Evolutionary conservation across 495 filamentous ascomycete genomes (phyloP).

Genomic region (Aspergillus conjunctus): DNA sequence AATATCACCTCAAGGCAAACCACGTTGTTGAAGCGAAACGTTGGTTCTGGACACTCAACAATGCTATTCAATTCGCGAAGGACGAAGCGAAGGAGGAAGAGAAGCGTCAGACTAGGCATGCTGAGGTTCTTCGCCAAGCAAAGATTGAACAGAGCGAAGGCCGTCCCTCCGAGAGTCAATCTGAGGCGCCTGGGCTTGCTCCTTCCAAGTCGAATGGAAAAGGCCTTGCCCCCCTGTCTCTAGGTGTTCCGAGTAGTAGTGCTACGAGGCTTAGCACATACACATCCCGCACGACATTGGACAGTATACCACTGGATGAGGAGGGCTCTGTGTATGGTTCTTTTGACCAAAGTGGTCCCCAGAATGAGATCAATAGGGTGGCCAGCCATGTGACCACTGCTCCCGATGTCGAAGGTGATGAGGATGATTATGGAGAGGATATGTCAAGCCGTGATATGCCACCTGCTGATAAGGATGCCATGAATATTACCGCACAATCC

Average conservation of each 20-base stretch:
- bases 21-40: conserved; percentile 66
- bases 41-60: conserved; percentile 97
- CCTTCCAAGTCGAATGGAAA: conserved; percentile 42
- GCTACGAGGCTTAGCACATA: conserved; percentile 45
- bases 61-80: conserved; percentile 97
- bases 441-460: conserved; percentile 76
- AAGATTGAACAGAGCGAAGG: conserved; percentile 62
- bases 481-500: conserved; percentile 94
- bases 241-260: conserved; percentile 38
- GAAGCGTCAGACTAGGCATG: conserved; percentile 67
- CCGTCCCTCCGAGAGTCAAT: conserved; percentile 32
- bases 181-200: conserved; percentile 31
- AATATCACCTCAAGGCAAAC: conserved; percentile 95
- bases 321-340: conserved; percentile 58
- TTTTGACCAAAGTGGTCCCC: conserved; percentile 59
- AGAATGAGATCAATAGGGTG: conserved; percentile 51
- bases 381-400: conserved; percentile 50
- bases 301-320: conserved; percentile 51
- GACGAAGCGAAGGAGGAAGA: conserved; percentile 94
- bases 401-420: conserved; percentile 62
- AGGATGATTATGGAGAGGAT: conserved; percentile 82
- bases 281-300: conserved; percentile 55
- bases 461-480: conserved; percentile 79
- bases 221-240: conserved; percentile 38
- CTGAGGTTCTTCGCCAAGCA: conserved; percentile 75